Base-by-base conservation (phyloP, 345 rosid species). In the Stellera chamaejasme region DNA sequence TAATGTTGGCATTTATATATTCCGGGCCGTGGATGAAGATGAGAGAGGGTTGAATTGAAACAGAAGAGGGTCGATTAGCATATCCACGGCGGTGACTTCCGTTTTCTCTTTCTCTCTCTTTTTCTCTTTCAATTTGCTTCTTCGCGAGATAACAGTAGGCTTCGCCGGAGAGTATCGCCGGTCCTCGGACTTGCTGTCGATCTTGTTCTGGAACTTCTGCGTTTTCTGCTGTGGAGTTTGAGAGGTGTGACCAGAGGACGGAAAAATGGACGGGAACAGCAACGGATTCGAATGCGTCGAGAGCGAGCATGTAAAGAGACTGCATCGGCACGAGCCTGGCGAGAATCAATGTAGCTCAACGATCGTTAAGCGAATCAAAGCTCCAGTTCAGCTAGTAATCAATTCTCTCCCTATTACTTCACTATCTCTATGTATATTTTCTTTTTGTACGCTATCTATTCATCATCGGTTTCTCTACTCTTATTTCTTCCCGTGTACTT, bases 331-430 rank as follows among this genome's bases (percentile, higher is more conserved):
- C 46, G 77, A 83, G 74, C 77, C 75, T 13, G 50, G 65, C 14
- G 80, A 75, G 49, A 74, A 85, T 66, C 99, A 92, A 97, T 84
- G 94, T 66, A 75, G 75, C 65, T 86, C 97, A 47, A 75, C 82
- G 32, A 88, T 92, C 63, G 72, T 78, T 41, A 88, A 86, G 69
- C 93, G 81, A 68, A 78, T 88, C 93, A 86, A 78, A 69, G 96
- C 96, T 66, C 96, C 99, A 56, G 81, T 92, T 73, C 95, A 78
- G 66, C 94, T 84, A n/a, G 96, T 92, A 84, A 73, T 65, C 63
- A 67, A 59, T 55, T 69, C 61, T 42, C 59, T 13, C 52, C 45
- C 63, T 68, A 27, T 56, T 13, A 52, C n/a, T n/a, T 56, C 14
- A 42, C 48, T 46, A 5, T 51, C 45, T 62, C 10, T 26, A 42